phyloP scores from a whole-genome alignment of 1,284 basidiomycete species.

The Pyrrhoderma lamaoense region DNA sequence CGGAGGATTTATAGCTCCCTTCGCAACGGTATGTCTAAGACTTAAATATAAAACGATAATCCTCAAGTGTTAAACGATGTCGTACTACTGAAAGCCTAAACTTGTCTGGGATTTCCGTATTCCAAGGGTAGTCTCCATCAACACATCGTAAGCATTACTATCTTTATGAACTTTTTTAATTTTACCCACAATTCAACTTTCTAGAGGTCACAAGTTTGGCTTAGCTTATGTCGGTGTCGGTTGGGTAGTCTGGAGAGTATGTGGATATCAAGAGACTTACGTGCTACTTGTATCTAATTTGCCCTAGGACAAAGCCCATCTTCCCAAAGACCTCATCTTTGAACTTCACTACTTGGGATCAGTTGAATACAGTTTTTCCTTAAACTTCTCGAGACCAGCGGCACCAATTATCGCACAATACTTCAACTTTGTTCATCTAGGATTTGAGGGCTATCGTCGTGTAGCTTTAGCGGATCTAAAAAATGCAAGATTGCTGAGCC shows the following conservation, averaged over 20 bases:
- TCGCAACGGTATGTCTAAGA: conserved; percentile 42
- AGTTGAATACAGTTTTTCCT: conserved; percentile 72
- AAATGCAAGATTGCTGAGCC: conserved; percentile 80
- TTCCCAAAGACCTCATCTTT: conserved; percentile 88
- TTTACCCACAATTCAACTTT: not conserved
- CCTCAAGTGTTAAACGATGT: too few relatives aligned
- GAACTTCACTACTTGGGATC: conserved; percentile 78
- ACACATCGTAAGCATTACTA: conserved; percentile 47
- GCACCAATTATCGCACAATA: conserved; percentile 89
- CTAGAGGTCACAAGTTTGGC: conserved; percentile 84
- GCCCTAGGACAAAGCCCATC: conserved; percentile 46
- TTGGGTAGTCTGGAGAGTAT: conserved; percentile 73
- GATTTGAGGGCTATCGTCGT: conserved; percentile 73
- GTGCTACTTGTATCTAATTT: not conserved
- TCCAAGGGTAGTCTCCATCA: conserved; percentile 85
- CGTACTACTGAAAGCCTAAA: conserved; percentile 46
- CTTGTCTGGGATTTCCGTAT: conserved; percentile 83
- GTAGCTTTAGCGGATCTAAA: conserved; percentile 72
- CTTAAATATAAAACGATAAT: not conserved
- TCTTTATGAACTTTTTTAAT: not conserved
- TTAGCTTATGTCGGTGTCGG: conserved; percentile 84
- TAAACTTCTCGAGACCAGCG: conserved; percentile 92
- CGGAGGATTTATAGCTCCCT: conserved; percentile 83
- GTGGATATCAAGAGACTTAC: not conserved
- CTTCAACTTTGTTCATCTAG: conserved; percentile 85